Evolutionary conservation across 345 rosid species (phyloP).

Genomic region (Capsella bursapastoris): DNA sequence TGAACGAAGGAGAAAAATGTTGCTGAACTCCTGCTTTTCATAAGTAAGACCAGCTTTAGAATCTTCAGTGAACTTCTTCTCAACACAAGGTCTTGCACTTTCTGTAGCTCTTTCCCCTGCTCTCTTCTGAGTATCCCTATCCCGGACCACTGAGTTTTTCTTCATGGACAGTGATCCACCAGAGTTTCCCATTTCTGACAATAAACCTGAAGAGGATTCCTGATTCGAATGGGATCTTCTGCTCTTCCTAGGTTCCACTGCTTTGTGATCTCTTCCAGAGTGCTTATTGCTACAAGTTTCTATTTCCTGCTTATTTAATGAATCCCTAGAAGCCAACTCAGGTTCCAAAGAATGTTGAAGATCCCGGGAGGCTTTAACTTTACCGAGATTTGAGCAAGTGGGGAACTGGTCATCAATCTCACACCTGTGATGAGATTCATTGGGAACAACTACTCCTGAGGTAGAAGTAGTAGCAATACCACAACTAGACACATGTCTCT

Average conservation of each 20-base stretch:
- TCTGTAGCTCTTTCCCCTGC: conserved; percentile 34
- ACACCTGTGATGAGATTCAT: conserved; percentile 33
- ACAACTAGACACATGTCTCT: conserved; percentile 42
- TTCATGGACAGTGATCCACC: conserved; percentile 28
- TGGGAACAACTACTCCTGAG: conserved; percentile 42
- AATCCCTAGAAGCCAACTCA: conserved; percentile 53
- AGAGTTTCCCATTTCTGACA: conserved; percentile 46
- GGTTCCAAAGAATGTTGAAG: conserved; percentile 52
- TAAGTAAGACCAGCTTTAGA: conserved; percentile 40
- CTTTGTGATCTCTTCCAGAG: conserved; percentile 19
- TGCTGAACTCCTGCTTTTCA: conserved; percentile 44
- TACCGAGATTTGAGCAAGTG: conserved; percentile 38
- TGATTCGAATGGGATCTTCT: conserved; percentile 38
- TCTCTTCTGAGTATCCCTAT: conserved; percentile 44
- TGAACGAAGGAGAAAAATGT: conserved; percentile 57
- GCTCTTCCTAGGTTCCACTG: conserved; percentile 19
- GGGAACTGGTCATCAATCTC: conserved; percentile 36
- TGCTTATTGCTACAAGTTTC: conserved; percentile 46
- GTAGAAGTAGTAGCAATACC: conserved; percentile 21
- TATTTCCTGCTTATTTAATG: conserved; percentile 46
- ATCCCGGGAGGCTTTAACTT: conserved; percentile 48
- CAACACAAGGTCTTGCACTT: conserved; percentile 16
- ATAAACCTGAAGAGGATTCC: conserved; percentile 34
- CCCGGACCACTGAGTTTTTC: background rate
- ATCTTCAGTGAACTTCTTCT: conserved; percentile 44